Base-by-base conservation (phyloP, 23 red algal genomes). In the Chondrus crispus region DNA sequence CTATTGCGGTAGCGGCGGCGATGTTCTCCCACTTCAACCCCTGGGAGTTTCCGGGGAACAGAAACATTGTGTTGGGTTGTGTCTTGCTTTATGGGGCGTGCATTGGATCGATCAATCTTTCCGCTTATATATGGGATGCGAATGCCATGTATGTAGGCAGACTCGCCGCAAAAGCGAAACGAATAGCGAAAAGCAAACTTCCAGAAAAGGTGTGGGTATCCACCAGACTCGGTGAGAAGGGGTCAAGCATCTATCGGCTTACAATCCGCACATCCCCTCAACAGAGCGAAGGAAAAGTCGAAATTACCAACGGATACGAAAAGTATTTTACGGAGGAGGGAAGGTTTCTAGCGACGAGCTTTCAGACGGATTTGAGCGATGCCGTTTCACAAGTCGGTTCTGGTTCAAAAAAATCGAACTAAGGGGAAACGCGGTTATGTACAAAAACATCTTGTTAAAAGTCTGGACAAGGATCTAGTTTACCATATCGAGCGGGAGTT, bases 1-100 rank as follows among this genome's bases (percentile, higher is more conserved):
- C 87, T 3, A 36, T 75, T 66, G 87, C 87, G n/a, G 72, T 78
- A 12, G 58, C 60, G 3, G 87, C 87, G 8, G 87, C 87, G 78
- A 30, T 90, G 19, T 90, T 80, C 26, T 90, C 87, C 52, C 87
- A 90, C 58, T 90, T 90, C 53, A 69, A 69, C 6, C 72, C 74
- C 26, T 53, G 87, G 44, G 87, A 90, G 73, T 90, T 79, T 51
- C 87, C 87, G 16, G 87, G 71, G 37, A 90, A 81, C 74, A 57
- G 54, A 77, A 37, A 37, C 3, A 40, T 69, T 29, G 87, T 90
- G 33, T 29, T 80, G 16, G 87, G 71, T 0, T 90, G 87, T 50
- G 72, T 90, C 19, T 51, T 62, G 2, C 54, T 62, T 19, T 90
- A 90, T 36, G 13, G 78, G 24, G 44, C 80, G 12, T 90, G 87